Evolutionary conservation across 768 basidiomycete genomes (phyloP).

Genomic region (Leccinum incarnatum): DNA sequence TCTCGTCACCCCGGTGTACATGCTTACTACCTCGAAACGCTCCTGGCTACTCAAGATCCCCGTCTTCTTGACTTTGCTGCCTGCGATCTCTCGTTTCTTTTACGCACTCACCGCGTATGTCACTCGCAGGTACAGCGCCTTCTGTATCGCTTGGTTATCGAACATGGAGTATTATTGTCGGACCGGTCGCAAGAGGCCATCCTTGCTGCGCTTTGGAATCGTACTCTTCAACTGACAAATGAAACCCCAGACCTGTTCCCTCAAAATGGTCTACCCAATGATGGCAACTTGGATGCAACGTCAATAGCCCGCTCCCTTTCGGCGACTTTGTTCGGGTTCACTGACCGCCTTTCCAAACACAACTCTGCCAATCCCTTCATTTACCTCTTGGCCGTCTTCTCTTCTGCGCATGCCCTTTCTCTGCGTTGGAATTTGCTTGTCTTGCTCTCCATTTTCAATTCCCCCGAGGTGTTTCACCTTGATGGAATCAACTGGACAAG

Average conservation of each 20-base stretch:
- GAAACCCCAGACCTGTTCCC: not conserved
- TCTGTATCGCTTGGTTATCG: slow-evolving; percentile 41
- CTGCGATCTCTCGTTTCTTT: slow-evolving; percentile 32
- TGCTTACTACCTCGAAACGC: slow-evolving; percentile 43
- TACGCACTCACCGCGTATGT: slow-evolving; percentile 34
- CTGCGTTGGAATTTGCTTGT: slow-evolving; percentile 44
- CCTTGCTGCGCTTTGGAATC: slow-evolving; percentile 35
- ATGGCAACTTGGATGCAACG: slow-evolving; percentile 6
- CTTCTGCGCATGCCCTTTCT: slow-evolving; percentile 27
- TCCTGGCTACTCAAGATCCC: slow-evolving; percentile 31
- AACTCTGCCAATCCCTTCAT: not conserved
- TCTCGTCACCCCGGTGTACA: slow-evolving; percentile 44
- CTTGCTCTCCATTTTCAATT: slow-evolving; percentile 36
- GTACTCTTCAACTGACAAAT: slow-evolving; percentile 21
- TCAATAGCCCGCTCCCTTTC: slow-evolving; percentile 16
- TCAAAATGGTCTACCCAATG: not conserved
- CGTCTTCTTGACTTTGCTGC: slow-evolving; percentile 34
- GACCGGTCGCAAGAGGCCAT: slow-evolving; percentile 32
- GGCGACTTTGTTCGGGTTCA: slow-evolving; percentile 6
- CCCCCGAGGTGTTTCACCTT: not conserved
- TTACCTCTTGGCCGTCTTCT: slow-evolving; percentile 25
- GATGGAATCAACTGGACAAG: not conserved
- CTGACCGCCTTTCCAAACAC: not conserved
- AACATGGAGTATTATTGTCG: slow-evolving; percentile 25
- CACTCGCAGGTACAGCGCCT: slow-evolving; percentile 37